Conservation (phyloP, 2,329 filamentous ascomycete species). For the Nemania diffusa region DNA sequence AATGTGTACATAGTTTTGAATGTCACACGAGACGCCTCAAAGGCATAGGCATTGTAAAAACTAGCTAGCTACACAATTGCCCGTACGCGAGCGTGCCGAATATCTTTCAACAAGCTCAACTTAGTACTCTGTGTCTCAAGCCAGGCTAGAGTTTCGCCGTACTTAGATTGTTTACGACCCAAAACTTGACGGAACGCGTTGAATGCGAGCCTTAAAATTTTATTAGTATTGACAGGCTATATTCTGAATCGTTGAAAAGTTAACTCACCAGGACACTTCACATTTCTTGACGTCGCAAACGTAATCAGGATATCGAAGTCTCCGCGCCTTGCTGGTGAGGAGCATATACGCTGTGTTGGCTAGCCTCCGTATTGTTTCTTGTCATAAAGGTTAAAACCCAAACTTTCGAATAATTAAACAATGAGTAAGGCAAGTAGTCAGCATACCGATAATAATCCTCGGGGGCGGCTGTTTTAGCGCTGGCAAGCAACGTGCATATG, state of each 20-base stretch:
- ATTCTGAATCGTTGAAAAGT: not conserved
- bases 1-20: not conserved
- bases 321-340: constrained; percentile 66
- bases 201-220: constrained; percentile 68
- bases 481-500: constrained; percentile 69
- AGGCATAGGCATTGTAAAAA: not conserved
- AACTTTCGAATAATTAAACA: not conserved
- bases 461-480: constrained; percentile 64
- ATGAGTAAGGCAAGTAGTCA: not conserved
- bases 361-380: constrained; percentile 73
- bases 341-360: constrained; percentile 72
- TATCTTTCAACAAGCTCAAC: constrained; percentile 51
- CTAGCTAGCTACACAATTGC: constrained; percentile 26
- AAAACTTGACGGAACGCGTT: constrained; percentile 77
- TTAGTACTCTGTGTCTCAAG: constrained; percentile 61
- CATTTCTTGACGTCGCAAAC: constrained; percentile 67
- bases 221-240: not conserved
- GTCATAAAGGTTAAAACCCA: not conserved
- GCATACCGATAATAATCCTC: constrained; percentile 72
- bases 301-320: constrained; percentile 60
- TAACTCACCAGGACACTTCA: constrained; percentile 70
- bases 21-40: not conserved
- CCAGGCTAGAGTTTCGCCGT: constrained; percentile 74
- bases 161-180: constrained; percentile 75
- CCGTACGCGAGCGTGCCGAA: constrained; percentile 43